Percentiles rank a stretch among this genome's conserved stretches.
Evolutionary conservation across 257 asterid species (phyloP).

Genomic region (Anisodus tanguticus): DNA sequence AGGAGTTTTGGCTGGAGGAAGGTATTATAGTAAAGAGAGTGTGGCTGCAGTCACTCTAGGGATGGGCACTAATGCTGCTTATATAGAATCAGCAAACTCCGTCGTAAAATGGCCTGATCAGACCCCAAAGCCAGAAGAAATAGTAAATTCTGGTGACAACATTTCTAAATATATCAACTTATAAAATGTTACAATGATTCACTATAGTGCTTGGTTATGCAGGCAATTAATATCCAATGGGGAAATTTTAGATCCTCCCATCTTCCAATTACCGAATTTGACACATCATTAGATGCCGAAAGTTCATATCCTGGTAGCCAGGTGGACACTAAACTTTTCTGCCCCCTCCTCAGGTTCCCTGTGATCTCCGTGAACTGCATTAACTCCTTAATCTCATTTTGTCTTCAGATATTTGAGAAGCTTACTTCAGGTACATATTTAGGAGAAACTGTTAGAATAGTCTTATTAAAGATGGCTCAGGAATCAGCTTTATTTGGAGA

Average conservation of each 20-base stretch:
- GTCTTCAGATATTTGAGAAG: constrained; percentile 72
- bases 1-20: constrained; percentile 84
- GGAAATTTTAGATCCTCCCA: constrained; percentile 65
- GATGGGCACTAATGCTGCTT: constrained; percentile 69
- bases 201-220: constrained; percentile 28
- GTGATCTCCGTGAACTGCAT: background rate
- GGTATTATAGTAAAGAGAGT: constrained; percentile 67
- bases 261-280: constrained; percentile 74
- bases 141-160: constrained; percentile 39
- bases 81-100: constrained; percentile 51
- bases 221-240: constrained; percentile 77
- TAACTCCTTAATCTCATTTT: constrained; percentile 31
- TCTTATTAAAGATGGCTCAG: constrained; percentile 63
- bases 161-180: background rate
- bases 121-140: constrained; percentile 53
- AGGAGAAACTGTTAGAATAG: constrained; percentile 83
- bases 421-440: constrained; percentile 73
- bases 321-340: constrained; percentile 41
- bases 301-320: constrained; percentile 60
- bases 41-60: constrained; percentile 77
- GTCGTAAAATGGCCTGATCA: constrained; percentile 42
- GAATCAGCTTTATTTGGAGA: constrained; percentile 75
- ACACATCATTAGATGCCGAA: constrained; percentile 58
- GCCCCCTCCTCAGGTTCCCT: background rate
- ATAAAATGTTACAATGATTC: background rate